Conservation (phyloP, 805 yeast species). For the Candida boidinii region DNA sequence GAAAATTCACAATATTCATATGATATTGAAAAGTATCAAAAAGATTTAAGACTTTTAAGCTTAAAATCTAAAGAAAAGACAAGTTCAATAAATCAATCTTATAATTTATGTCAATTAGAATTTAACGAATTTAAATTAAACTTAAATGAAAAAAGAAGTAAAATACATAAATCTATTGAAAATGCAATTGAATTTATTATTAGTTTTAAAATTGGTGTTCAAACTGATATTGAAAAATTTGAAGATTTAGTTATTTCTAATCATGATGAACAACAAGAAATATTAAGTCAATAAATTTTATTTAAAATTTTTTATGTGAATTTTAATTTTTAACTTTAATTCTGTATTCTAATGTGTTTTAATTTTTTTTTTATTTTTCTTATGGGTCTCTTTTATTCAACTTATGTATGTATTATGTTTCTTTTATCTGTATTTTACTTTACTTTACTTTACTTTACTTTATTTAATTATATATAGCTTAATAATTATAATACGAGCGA, state of each 20-base stretch:
- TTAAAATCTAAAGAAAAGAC: slow-evolving; percentile 9
- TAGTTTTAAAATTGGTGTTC: slow-evolving; percentile 59
- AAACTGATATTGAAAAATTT: slow-evolving; percentile 49
- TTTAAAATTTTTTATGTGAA: no score
- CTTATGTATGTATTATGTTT: no score
- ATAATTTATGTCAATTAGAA: slow-evolving; percentile 43
- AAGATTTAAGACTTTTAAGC: slow-evolving; percentile 9
- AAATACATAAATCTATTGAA: slow-evolving; percentile 44
- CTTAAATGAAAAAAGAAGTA: slow-evolving; percentile 37
- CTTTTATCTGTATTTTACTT: no score
- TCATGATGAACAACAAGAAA: background rate
- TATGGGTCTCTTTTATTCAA: no score
- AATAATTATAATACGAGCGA: no score
- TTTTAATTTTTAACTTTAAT: no score
- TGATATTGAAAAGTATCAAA: slow-evolving; percentile 10
- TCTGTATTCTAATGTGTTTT: no score
- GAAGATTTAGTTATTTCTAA: background rate
- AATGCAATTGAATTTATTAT: slow-evolving; percentile 52
- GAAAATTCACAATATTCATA: slow-evolving; percentile 11
- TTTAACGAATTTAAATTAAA: slow-evolving; percentile 40
- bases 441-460: no score
- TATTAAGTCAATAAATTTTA: no score
- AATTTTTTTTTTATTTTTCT: no score
- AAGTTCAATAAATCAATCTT: slow-evolving; percentile 22
- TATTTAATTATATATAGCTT: no score